phyloP scores from a whole-genome alignment of 768 basidiomycete genomes.

The Podaxis sp. region DNA sequence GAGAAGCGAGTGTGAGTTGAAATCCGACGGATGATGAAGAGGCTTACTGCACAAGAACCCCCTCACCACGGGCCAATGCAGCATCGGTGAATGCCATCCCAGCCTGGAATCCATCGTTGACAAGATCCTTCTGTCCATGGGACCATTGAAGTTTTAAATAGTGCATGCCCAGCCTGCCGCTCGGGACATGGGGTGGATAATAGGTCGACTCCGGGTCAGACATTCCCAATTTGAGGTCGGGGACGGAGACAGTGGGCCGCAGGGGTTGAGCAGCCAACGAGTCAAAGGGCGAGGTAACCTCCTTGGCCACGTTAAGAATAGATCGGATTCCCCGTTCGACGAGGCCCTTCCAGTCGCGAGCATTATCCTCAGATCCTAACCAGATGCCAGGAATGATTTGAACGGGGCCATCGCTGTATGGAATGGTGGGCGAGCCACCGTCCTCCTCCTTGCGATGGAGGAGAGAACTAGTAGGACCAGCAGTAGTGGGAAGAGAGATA shows the following conservation, averaged over 20 bases:
- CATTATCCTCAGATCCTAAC: constrained; percentile 93
- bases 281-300: constrained; percentile 77
- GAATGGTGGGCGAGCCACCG: constrained; percentile 50
- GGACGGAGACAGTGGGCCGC: constrained; percentile 67
- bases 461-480: constrained; percentile 50
- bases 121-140: constrained; percentile 90
- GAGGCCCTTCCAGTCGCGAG: constrained; percentile 75
- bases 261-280: constrained; percentile 42
- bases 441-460: constrained; percentile 69
- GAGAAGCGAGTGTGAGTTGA: constrained; percentile 20
- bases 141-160: constrained; percentile 93
- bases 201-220: constrained; percentile 48
- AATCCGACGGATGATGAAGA: constrained; percentile 16
- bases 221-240: constrained; percentile 48
- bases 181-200: constrained; percentile 64
- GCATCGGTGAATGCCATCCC: constrained; percentile 84
- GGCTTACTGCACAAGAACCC: constrained; percentile 83
- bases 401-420: constrained; percentile 80
- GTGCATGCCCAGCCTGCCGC: constrained; percentile 76
- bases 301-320: constrained; percentile 92
- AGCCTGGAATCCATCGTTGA: constrained; percentile 70
- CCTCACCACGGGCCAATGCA: constrained; percentile 72
- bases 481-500: constrained; percentile 61
- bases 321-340: constrained; percentile 71
- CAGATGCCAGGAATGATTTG: constrained; percentile 85